Base-by-base conservation (phyloP, 164 flowering plant species). In the Tetracentron sinense region DNA sequence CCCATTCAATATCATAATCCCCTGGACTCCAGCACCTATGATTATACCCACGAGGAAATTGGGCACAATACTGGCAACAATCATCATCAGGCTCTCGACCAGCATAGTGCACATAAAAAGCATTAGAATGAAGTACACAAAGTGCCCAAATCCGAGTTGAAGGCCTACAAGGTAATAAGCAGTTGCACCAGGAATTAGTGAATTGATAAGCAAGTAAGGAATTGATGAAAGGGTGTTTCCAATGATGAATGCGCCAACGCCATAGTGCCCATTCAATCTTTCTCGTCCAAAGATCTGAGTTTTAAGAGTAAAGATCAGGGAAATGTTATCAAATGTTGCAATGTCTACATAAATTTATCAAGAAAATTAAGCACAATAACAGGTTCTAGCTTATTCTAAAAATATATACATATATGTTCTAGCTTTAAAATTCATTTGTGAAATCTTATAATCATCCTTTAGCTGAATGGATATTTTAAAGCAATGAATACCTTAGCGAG, bases 51-150 rank as follows among this genome's bases (percentile, higher is more conserved):
- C 74, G 38, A 86, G 81, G 55, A 74, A 86, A 51, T 82, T 62
- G 0, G 92, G 92, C 26, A 86, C 86, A 16, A 86, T 20, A 44
- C 81, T 77, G 7, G 89, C 89, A 0, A 86, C 82, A 4, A 73
- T 60, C 89, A 84, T 82, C 89, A 82, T 84, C 23, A 82, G 63
- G 82, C 92, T 79, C 70, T 86, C 89, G 0, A 82, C 86, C 63
- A 86, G 21, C 71, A 73, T 61, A 75, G 72, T 73, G 60, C 82
- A 69, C 0, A 44, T 60, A 42, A 82, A 75, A 0, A 82, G 71
- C 1, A 71, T 29, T 4, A 77, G 47, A 1, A 54, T 69, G 49
- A 79, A 84, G 79, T 69, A 84, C 6, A 58, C 11, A 52, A 76
- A 84, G 55, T 77, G 78, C 5, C 58, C 67, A 21, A 42, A 21